Conservation (phyloP, 352 stramenopile genomes). For the Pythium rishiriense region DNA sequence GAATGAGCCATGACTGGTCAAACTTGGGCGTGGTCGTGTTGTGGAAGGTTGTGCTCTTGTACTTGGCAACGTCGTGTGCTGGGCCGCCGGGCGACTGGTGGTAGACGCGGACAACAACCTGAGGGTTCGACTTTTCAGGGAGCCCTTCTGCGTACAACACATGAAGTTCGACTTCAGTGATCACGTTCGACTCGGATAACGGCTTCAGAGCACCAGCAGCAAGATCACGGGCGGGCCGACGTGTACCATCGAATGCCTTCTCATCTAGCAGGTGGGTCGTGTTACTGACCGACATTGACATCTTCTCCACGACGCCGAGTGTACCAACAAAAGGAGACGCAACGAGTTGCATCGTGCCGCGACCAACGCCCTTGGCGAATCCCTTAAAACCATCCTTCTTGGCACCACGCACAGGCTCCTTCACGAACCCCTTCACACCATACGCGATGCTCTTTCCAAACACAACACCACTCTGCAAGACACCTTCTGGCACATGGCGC, state of each 20-base stretch:
- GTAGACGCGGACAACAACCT: slow-evolving; percentile 70
- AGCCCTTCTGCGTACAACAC: slow-evolving; percentile 70
- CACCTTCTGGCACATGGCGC: slow-evolving; percentile 71
- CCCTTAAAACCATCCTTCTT: slow-evolving; percentile 76
- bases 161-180: slow-evolving; percentile 83
- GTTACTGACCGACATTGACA: slow-evolving; percentile 82
- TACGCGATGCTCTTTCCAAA: slow-evolving; percentile 79
- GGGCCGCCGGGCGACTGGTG: slow-evolving; percentile 47
- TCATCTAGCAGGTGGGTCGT: slow-evolving; percentile 86
- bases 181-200: slow-evolving; percentile 81
- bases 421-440: slow-evolving; percentile 79
- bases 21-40: slow-evolving; percentile 70
- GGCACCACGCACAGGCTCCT: slow-evolving; percentile 73
- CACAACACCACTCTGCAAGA: slow-evolving; percentile 75
- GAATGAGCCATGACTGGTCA: slow-evolving; percentile 83
- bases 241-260: slow-evolving; percentile 73
- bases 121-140: slow-evolving; percentile 64
- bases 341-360: slow-evolving; percentile 76
- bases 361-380: slow-evolving; percentile 80
- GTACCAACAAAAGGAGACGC: slow-evolving; percentile 82
- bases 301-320: slow-evolving; percentile 81
- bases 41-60: slow-evolving; percentile 70
- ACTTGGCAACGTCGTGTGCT: slow-evolving; percentile 53
- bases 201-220: slow-evolving; percentile 57
- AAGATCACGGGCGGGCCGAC: slow-evolving; percentile 73